Evolutionary conservation across 495 filamentous ascomycete species (phyloP), one percentile per base, ranked within the genome.

Genomic region (Cercophora sp.): DNA sequence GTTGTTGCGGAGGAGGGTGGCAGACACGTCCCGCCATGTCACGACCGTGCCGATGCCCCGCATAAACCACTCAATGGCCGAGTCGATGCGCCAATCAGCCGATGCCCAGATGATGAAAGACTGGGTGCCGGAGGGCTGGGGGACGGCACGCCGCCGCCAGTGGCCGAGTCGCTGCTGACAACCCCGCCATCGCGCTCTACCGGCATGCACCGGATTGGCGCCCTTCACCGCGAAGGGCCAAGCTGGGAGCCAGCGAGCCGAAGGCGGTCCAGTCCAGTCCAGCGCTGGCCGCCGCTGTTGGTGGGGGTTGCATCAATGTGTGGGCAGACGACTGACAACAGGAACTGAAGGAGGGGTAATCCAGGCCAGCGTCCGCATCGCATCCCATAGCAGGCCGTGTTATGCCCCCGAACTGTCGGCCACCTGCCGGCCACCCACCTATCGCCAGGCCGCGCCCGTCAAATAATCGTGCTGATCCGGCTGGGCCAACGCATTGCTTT

Each of bases 271-370:
- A 1, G 19, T 10, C 29, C 22, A 9, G 18, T 49, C 47, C 47
- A 31, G 39, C 36, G 36, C 34, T 34, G 26, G 34, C 22, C 13
- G 40, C 8, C 5, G 40, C 31, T 16, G 25, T 23, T 31, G 39
- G 50, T 35, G 50, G 50, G 50, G 50, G 50, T n/a, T 13, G 31
- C n/a, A n/a, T n/a, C n/a, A n/a, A n/a, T n/a, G n/a, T n/a, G n/a
- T n/a, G n/a, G n/a, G n/a, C n/a, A n/a, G n/a, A n/a, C n/a, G n/a
- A n/a, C n/a, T n/a, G n/a, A n/a, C n/a, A n/a, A n/a, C n/a, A n/a
- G n/a, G n/a, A n/a, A n/a, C n/a, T n/a, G n/a, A 52, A 35, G 40
- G 50, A 52, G 41, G 50, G 48, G 48, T 51, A 50, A 42, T 18
- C 22, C 44, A 31, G 39, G 20, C 31, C 20, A 13, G 20, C 13